These are phyloP conservation scores for Phanerochaete carnosa DNA, from an alignment of 768 basidiomycete genomes.

Conservation along the genomic window DNA sequence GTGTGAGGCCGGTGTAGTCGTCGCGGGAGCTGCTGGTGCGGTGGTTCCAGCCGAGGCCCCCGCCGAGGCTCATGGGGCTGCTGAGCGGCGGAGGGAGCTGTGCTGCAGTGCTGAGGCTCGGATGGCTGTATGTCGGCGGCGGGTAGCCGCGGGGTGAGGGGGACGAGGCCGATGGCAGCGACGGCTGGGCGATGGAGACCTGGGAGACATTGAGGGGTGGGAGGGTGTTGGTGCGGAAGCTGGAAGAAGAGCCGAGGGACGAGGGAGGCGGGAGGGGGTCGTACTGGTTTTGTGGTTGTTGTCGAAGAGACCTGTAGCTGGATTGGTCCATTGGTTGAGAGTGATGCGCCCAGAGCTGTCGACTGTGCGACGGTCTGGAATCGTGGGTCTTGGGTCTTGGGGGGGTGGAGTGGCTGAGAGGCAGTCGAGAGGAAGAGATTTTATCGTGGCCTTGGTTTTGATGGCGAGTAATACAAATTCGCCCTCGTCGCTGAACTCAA, in stretches of 20 bases:
- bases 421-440: background rate
- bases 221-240: conserved; percentile 38
- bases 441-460: background rate
- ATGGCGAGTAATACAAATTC: background rate
- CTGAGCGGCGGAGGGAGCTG: conserved; percentile 27
- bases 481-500: background rate
- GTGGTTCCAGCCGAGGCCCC: conserved; percentile 28
- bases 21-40: conserved; percentile 32
- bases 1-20: conserved; percentile 18
- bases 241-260: conserved; percentile 35
- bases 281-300: conserved; percentile 34
- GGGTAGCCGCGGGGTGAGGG: conserved; percentile 27
- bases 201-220: conserved; percentile 29
- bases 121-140: conserved; percentile 33
- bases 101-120: conserved; percentile 29
- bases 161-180: conserved; percentile 18
- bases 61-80: conserved; percentile 5
- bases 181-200: background rate
- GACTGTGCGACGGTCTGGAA: background rate
- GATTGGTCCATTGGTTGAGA: background rate
- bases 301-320: background rate
- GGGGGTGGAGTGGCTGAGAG: conserved; percentile 4
- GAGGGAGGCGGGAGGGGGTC: conserved; percentile 43
- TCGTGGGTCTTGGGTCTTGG: background rate
- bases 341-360: background rate